Evolutionary conservation across 1,284 basidiomycete species (phyloP).

Genomic region (Pascua sp.): DNA sequence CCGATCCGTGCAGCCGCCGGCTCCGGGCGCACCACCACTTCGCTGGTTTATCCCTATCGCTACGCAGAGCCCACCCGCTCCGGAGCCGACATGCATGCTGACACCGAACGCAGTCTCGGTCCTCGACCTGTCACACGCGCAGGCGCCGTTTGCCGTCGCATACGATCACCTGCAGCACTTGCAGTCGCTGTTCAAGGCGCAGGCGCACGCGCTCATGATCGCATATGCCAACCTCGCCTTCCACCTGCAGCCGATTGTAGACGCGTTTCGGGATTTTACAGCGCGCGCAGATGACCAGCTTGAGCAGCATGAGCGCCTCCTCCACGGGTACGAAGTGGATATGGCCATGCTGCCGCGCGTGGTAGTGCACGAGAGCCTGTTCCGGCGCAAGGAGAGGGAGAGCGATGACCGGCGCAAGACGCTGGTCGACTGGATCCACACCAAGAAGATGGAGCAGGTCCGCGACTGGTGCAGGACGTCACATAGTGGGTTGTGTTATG

Average conservation of each 20-base stretch:
- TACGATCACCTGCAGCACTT: slow-evolving; percentile 42
- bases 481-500: slow-evolving; percentile 28
- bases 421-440: slow-evolving; percentile 43
- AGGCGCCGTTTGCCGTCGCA: slow-evolving; percentile 39
- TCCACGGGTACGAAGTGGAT: slow-evolving; percentile 34
- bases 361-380: slow-evolving; percentile 36
- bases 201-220: slow-evolving; percentile 38
- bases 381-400: slow-evolving; percentile 30
- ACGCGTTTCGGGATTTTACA: slow-evolving; percentile 36
- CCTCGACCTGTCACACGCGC: slow-evolving; percentile 22
- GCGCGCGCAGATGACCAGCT: slow-evolving; percentile 30
- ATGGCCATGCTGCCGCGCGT: slow-evolving; percentile 42
- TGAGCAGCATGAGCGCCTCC: slow-evolving; percentile 30
- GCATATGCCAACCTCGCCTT: slow-evolving; percentile 41
- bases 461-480: slow-evolving; percentile 34
- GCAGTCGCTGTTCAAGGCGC: slow-evolving; percentile 40
- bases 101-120: slow-evolving; percentile 7
- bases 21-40: background rate
- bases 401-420: slow-evolving; percentile 31
- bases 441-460: slow-evolving; percentile 46
- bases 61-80: background rate
- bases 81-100: background rate
- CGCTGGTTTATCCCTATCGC: background rate
- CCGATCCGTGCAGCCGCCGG: too few species aligned
- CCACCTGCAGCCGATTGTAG: slow-evolving; percentile 38